Evolutionary conservation across 106 monocot genomes (phyloP).

Genomic region (Chionographis japonica): DNA sequence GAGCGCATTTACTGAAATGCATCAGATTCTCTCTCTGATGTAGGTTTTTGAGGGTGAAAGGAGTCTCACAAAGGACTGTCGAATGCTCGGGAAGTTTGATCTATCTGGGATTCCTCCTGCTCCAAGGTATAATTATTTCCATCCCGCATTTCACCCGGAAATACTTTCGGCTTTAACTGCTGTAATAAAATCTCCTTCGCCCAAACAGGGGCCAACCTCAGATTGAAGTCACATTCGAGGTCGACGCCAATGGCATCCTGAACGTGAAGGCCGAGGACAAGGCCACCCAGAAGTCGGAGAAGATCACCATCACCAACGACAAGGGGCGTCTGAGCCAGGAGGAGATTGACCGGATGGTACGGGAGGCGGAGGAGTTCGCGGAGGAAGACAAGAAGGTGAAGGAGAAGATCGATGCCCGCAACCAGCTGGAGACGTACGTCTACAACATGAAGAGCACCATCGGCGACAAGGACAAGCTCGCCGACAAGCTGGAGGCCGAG

Average conservation of each 20-base stretch:
- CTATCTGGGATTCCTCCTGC: constrained; percentile 50
- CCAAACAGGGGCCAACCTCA: constrained; percentile 54
- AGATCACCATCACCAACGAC: constrained; percentile 69
- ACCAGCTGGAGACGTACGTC: constrained; percentile 23
- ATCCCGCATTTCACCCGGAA: not conserved
- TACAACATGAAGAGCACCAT: constrained; percentile 38
- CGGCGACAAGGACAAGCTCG: constrained; percentile 24
- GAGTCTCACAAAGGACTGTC: constrained; percentile 47
- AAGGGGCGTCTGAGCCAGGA: constrained; percentile 38
- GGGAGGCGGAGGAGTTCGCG: constrained; percentile 30
- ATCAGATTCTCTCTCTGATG: constrained; percentile 12
- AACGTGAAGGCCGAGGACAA: constrained; percentile 66
- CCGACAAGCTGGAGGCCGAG: not conserved
- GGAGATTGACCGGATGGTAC: constrained; percentile 36
- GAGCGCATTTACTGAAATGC: no score
- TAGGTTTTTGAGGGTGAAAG: constrained; percentile 70
- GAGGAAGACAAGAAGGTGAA: constrained; percentile 38
- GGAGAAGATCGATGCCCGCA: constrained; percentile 35
- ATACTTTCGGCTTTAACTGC: not conserved
- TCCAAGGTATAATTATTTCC: constrained; percentile 31
- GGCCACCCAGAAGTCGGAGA: constrained; percentile 37
- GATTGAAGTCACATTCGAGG: constrained; percentile 63
- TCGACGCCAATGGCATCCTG: constrained; percentile 66
- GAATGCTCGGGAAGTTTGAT: constrained; percentile 49
- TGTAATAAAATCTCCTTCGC: no score